Evolutionary conservation across 139 green algal species (phyloP), one percentile per base, ranked within the genome.

Genomic region (Tetradesmus obliquus): DNA sequence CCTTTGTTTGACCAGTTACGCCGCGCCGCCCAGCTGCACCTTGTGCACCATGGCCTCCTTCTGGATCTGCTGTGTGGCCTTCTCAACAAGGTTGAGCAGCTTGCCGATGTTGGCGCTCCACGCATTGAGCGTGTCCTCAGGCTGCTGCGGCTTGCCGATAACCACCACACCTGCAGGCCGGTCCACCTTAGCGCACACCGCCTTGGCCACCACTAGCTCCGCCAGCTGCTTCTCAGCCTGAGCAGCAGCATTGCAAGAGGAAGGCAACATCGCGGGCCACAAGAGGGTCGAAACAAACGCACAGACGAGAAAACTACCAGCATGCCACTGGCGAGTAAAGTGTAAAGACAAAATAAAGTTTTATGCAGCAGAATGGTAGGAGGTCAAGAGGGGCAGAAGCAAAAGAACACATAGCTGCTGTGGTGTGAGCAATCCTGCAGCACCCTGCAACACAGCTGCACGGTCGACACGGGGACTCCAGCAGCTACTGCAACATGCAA

Each of bases 1-100:
- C 32, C 32, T 45, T 45, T 45, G 32, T 45, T 45, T 45, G 32
- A 82, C 5, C 7, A n/a, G 4, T 88, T 9, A 89, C 3, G 62
- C 84, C 20, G 62, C 84, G 22, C 13, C 81, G 32, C 84, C 84
- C 54, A 89, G 84, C 62, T 89, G 84, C 62, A 98, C 94, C 82
- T 96, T 97, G 95, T 99, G 96, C 55, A 98, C 91, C 97, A 99
- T 98, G 51, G 92, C 94, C 92, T 99, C 98, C 92, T 98, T 99
- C 84, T 97, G 94, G 82, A 99, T 99, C 93, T 98, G 95, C 94
- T 99, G 97, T 91, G 95, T 98, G 88, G 91, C 97, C 93, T 97
- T 98, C 93, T 99, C 98, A 55, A 99, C 98, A 62, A 99, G 93
- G 72, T 95, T 93, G 66, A 99, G 93, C 90, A 99, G 94, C 92